These are phyloP conservation scores for Gentiana straminea DNA, from an alignment of 257 asterid genomes.

Conservation along the genomic window DNA sequence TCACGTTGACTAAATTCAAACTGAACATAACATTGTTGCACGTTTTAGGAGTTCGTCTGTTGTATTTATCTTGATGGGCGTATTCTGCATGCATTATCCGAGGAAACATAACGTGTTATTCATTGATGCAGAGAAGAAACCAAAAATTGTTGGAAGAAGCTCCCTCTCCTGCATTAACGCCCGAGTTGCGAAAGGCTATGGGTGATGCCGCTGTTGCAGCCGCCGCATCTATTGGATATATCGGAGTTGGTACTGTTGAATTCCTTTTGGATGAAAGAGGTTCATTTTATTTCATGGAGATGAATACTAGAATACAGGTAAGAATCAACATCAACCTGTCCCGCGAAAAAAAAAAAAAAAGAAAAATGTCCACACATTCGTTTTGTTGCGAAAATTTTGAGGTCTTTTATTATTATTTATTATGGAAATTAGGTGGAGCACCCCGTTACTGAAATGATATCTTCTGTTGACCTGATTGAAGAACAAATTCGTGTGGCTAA, in stretches of 20 bases:
- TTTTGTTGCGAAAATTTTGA: background rate
- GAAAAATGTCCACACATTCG: background rate
- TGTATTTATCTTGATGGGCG: background rate
- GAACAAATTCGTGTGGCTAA: slow-evolving; percentile 94
- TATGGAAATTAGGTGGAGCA: slow-evolving; percentile 71
- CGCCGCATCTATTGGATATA: slow-evolving; percentile 93
- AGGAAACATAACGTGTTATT: background rate
- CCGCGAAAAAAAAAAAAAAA: background rate
- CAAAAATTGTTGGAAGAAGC: slow-evolving; percentile 98
- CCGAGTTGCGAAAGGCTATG: slow-evolving; percentile 93
- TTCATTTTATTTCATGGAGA: slow-evolving; percentile 96
- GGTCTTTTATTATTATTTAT: slow-evolving; percentile 4
- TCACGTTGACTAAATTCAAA: too few species aligned
- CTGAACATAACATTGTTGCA: too few species aligned
- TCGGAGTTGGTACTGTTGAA: slow-evolving; percentile 97
- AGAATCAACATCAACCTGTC: slow-evolving; percentile 2
- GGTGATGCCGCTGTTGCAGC: slow-evolving; percentile 99
- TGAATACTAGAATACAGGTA: slow-evolving; percentile 99
- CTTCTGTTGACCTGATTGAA: slow-evolving; percentile 93
- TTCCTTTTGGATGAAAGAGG: slow-evolving; percentile 98
- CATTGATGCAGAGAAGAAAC: slow-evolving; percentile 68
- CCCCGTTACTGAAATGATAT: slow-evolving; percentile 99
- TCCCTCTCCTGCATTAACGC: slow-evolving; percentile 96
- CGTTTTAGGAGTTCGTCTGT: too few species aligned
- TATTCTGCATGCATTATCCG: too few species aligned